A percentile compares a stretch with the other conserved stretches of the same genome.
Evolutionary conservation across 768 basidiomycete species (phyloP).

Genomic region (Neoboletus magnificus): DNA sequence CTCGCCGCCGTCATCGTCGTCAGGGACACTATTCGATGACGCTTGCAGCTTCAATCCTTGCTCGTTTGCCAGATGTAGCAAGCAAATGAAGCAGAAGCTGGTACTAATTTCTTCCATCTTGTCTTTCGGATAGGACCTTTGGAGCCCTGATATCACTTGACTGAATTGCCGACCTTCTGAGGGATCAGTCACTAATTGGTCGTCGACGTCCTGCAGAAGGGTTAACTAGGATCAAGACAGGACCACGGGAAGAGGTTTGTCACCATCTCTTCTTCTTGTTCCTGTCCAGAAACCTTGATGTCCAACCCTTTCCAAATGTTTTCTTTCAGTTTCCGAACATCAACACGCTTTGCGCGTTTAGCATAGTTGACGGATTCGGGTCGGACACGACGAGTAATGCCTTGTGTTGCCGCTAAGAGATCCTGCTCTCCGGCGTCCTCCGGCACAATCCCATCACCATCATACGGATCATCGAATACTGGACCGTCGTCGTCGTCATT

Average conservation of each 20-base stretch:
- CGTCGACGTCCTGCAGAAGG: constrained; percentile 50
- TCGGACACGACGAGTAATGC: constrained; percentile 70
- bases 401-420: constrained; percentile 76
- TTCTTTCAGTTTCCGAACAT: constrained; percentile 94
- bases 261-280: constrained; percentile 56
- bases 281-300: constrained; percentile 52
- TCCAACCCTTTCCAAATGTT: constrained; percentile 95
- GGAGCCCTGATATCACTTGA: constrained; percentile 78
- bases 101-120: constrained; percentile 99
- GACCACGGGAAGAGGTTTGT: constrained; percentile 7
- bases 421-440: constrained; percentile 80
- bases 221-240: neutral
- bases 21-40: constrained; percentile 34
- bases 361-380: constrained; percentile 93
- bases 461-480: constrained; percentile 59
- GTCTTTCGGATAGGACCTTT: constrained; percentile 80
- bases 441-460: constrained; percentile 45
- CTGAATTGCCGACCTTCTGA: constrained; percentile 67
- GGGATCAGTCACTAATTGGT: constrained; percentile 54
- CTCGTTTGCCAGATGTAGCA: constrained; percentile 95
- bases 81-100: constrained; percentile 98
- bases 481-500: constrained; percentile 86
- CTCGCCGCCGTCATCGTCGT: constrained; percentile 36
- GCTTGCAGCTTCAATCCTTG: constrained; percentile 84
- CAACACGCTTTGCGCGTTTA: constrained; percentile 93